These are phyloP conservation scores for Nicotiana attenuata DNA, from an alignment of 257 asterid species.

Conservation along the genomic window DNA sequence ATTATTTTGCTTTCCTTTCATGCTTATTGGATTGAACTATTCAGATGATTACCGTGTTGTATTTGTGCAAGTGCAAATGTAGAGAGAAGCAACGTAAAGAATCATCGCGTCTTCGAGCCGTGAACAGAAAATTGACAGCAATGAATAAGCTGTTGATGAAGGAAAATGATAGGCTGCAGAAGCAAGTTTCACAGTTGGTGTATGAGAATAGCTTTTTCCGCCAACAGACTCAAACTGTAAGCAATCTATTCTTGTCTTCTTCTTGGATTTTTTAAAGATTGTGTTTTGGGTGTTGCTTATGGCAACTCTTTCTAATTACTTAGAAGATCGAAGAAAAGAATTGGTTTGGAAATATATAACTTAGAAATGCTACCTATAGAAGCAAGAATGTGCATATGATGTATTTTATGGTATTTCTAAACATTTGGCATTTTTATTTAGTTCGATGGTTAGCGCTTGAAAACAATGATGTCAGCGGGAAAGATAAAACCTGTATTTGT, in stretches of 20 bases:
- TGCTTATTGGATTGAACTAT: not conserved
- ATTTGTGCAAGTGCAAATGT: slow-evolving; percentile 42
- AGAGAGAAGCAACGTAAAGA: slow-evolving; percentile 94
- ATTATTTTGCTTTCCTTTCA: not conserved
- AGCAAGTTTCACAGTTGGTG: slow-evolving; percentile 33
- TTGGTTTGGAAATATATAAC: too few relatives aligned
- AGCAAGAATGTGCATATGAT: too few relatives aligned
- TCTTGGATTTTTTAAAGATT: not conserved
- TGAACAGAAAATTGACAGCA: slow-evolving; percentile 79
- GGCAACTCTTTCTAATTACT: not conserved
- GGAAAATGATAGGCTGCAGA: slow-evolving; percentile 89
- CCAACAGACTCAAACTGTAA: slow-evolving; percentile 75
- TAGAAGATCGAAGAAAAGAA: too few relatives aligned
- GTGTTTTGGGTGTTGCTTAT: too few relatives aligned
- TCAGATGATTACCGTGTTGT: not conserved
- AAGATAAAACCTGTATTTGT: too few relatives aligned
- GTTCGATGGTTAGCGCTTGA: too few relatives aligned
- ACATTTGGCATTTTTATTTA: too few relatives aligned
- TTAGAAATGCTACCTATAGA: too few relatives aligned
- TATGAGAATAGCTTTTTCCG: slow-evolving; percentile 84
- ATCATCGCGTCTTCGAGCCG: slow-evolving; percentile 86
- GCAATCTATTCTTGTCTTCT: not conserved
- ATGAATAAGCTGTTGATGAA: slow-evolving; percentile 97
- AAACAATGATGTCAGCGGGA: too few relatives aligned
- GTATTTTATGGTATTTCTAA: too few relatives aligned